Evolutionary conservation across 2,329 filamentous ascomycete species (phyloP).

Genomic region (Beauveria asiatica): DNA sequence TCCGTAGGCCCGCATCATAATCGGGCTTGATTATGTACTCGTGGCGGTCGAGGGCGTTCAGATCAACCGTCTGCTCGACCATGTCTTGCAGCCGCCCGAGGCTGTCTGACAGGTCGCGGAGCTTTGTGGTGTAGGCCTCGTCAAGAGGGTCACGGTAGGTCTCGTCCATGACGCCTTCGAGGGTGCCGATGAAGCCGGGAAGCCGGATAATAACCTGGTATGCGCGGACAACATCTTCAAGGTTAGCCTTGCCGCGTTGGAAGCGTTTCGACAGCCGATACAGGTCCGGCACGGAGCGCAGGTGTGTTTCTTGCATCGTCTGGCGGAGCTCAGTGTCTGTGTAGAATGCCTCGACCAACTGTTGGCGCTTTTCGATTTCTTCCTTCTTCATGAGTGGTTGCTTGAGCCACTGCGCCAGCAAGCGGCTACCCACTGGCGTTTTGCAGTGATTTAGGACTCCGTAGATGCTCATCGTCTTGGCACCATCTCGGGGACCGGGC

Average conservation of each 20-base stretch:
- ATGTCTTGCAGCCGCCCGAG: slow-evolving; percentile 88
- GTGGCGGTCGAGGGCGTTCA: slow-evolving; percentile 90
- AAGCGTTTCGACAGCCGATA: slow-evolving; percentile 93
- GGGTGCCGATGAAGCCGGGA: slow-evolving; percentile 78
- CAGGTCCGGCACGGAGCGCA: slow-evolving; percentile 86
- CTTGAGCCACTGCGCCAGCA: slow-evolving; percentile 94
- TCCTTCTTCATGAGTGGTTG: slow-evolving; percentile 87
- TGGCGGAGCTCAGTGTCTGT: slow-evolving; percentile 88
- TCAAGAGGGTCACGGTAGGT: slow-evolving; percentile 82
- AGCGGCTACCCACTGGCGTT: slow-evolving; percentile 80
- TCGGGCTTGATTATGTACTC: slow-evolving; percentile 99
- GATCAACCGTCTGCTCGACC: slow-evolving; percentile 96
- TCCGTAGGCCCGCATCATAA: slow-evolving; percentile 79
- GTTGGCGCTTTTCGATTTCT: slow-evolving; percentile 85
- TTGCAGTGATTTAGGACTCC: slow-evolving; percentile 96
- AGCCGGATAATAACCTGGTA: slow-evolving; percentile 92
- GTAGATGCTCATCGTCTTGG: slow-evolving; percentile 96
- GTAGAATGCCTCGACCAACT: slow-evolving; percentile 91
- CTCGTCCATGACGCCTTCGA: slow-evolving; percentile 94
- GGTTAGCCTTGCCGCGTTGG: slow-evolving; percentile 78
- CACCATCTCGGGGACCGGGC: slow-evolving; percentile 86
- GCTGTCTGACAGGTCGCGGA: slow-evolving; percentile 67
- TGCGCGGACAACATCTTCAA: slow-evolving; percentile 91
- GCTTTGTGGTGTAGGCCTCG: slow-evolving; percentile 74
- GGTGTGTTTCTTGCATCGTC: slow-evolving; percentile 92